A percentile compares a stretch with the other conserved stretches of the same genome.
Evolutionary conservation across 306 rosid genomes (phyloP).

Genomic region (Dalbergia cultrata): DNA sequence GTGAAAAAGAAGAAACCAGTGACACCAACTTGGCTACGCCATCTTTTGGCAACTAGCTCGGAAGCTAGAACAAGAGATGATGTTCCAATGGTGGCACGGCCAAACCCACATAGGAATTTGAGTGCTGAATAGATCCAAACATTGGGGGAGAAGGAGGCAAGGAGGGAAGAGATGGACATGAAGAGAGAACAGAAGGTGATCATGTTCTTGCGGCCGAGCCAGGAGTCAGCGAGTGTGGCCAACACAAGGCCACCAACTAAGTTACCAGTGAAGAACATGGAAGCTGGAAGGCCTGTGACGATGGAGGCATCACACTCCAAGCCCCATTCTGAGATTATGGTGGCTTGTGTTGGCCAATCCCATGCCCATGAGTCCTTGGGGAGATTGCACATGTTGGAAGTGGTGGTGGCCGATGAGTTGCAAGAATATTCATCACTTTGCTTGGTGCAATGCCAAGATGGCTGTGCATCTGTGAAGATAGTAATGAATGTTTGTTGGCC

Average conservation of each 20-base stretch:
- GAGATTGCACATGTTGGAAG: not conserved
- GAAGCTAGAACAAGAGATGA: constrained; percentile 4
- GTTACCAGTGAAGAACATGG: constrained; percentile 12
- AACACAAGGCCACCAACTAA: constrained; percentile 28
- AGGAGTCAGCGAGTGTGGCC: constrained; percentile 23
- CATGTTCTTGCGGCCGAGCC: constrained; percentile 28
- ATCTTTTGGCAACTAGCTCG: constrained; percentile 7
- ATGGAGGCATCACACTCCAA: constrained; percentile 1
- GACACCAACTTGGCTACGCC: constrained; percentile 1
- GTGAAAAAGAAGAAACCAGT: constrained; percentile 1
- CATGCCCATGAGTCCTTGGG: constrained; percentile 26
- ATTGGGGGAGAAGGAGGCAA: constrained; percentile 7
- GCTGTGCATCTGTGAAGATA: constrained; percentile 31
- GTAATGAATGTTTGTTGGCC: constrained; percentile 40
- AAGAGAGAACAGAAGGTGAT: not conserved
- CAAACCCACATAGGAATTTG: constrained; percentile 17
- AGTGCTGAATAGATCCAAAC: constrained; percentile 24
- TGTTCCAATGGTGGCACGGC: constrained; percentile 19
- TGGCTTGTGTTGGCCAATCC: constrained; percentile 6
- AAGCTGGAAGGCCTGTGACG: constrained; percentile 10
- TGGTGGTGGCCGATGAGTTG: not conserved
- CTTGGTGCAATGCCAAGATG: constrained; percentile 22
- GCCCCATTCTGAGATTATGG: constrained; percentile 28
- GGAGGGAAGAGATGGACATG: constrained; percentile 14
- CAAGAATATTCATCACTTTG: not conserved